These are phyloP conservation scores for Penicillium macrosclerotiorum DNA, from an alignment of 495 filamentous ascomycete genomes.

Conservation along the genomic window DNA sequence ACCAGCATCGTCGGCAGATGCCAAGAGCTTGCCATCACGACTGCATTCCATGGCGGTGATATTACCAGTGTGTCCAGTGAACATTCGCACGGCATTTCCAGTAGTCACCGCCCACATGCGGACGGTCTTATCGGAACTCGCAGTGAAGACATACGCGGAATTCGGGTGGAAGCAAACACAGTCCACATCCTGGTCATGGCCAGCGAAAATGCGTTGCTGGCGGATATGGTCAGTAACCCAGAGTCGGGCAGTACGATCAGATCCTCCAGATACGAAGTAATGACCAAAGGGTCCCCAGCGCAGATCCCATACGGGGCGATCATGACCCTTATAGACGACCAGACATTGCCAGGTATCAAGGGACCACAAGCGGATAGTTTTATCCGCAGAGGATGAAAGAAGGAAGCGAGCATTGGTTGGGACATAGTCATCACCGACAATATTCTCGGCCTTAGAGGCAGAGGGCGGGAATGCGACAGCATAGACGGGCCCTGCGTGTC, in stretches of 20 bases:
- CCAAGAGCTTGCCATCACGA: slow-evolving; percentile 81
- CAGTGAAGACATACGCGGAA: slow-evolving; percentile 87
- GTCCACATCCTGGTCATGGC: slow-evolving; percentile 87
- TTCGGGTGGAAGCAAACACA: slow-evolving; percentile 89
- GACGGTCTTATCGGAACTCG: slow-evolving; percentile 83
- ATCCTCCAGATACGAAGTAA: slow-evolving; percentile 85
- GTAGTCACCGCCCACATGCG: slow-evolving; percentile 95
- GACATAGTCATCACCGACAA: slow-evolving; percentile 42
- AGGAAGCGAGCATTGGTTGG: slow-evolving; percentile 69
- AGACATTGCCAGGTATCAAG: slow-evolving; percentile 85
- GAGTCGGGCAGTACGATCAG: slow-evolving; percentile 85
- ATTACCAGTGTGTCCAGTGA: slow-evolving; percentile 84
- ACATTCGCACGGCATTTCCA: slow-evolving; percentile 83
- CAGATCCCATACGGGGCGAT: slow-evolving; percentile 83
- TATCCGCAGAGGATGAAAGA: slow-evolving; percentile 84
- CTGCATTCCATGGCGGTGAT: slow-evolving; percentile 80
- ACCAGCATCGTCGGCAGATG: slow-evolving; percentile 80
- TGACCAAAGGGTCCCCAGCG: slow-evolving; percentile 92
- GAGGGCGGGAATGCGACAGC: slow-evolving; percentile 86
- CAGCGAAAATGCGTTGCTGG: slow-evolving; percentile 82
- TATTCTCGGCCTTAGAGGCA: slow-evolving; percentile 49
- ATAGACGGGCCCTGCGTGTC: slow-evolving; percentile 87
- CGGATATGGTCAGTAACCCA: slow-evolving; percentile 91
- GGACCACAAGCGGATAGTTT: slow-evolving; percentile 87
- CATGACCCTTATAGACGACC: slow-evolving; percentile 89